Conservation (phyloP, 2,329 filamentous ascomycete species). For the Malbranchea zuffiana region DNA sequence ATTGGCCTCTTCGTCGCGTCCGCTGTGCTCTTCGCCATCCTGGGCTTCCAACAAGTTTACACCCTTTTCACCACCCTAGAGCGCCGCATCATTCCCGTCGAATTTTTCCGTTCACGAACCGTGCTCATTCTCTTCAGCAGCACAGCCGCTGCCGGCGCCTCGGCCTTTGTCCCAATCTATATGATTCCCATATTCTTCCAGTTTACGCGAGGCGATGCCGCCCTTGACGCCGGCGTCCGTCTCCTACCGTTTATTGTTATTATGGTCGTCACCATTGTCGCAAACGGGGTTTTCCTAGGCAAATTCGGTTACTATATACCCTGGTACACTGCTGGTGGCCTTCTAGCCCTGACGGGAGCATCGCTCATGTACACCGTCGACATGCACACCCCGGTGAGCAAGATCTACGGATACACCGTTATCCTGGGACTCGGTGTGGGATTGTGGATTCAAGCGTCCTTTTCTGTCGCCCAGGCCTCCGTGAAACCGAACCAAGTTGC, state of each 20-base stretch:
- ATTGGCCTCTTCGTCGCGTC: constrained; percentile 24
- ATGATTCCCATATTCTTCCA: constrained; percentile 47
- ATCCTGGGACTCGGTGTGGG: constrained; percentile 33
- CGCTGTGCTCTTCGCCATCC: constrained; percentile 16
- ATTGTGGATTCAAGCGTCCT: constrained; percentile 27
- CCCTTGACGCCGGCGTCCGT: constrained; percentile 19
- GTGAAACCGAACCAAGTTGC: constrained; percentile 24
- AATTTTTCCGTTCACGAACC: constrained; percentile 32
- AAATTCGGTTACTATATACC: constrained; percentile 17
- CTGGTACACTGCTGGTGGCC: constrained; percentile 21
- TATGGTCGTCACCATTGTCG: neutral
- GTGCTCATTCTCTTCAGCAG: constrained; percentile 36
- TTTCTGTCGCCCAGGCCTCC: constrained; percentile 30
- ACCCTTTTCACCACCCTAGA: constrained; percentile 34
- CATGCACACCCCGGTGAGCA: constrained; percentile 16
- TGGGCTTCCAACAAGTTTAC: constrained; percentile 34
- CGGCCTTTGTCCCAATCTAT: constrained; percentile 36
- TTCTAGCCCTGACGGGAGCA: neutral
- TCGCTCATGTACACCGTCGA: constrained; percentile 10
- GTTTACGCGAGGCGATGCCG: constrained; percentile 25
- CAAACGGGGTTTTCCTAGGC: constrained; percentile 1
- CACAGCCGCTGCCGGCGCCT: constrained; percentile 25
- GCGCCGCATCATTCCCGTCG: constrained; percentile 23
- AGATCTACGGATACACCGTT: constrained; percentile 25
- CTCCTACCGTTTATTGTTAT: constrained; percentile 23